Base-by-base conservation (phyloP, 768 basidiomycete genomes). In the Termitomyces sp. region DNA sequence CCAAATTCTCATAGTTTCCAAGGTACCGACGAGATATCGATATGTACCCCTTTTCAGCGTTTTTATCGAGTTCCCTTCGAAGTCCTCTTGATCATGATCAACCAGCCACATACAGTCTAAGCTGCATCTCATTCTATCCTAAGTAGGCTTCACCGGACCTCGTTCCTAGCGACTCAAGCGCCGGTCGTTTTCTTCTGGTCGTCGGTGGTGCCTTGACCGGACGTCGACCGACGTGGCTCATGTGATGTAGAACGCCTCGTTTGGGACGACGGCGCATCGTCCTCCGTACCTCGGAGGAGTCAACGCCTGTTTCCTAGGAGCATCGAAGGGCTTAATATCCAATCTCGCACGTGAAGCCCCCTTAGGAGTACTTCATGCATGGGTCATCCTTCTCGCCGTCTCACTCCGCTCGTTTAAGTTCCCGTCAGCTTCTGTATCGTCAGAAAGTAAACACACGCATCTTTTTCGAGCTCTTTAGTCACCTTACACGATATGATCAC, bases 151-250 rank as follows among this genome's bases (percentile, higher is more conserved):
- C 24, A 49, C 32, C 49, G 32, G 49, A n/a, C 18, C 22, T 50
- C 4, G 16, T 49, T 49, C 48, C 28, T 49, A 16, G 32, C 18
- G 9, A 50, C 28, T 33, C 33, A 15, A 52, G n/a, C 35, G 35
- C 51, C 51, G 51, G 51, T 36, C n/a, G 36, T 8, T 18, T 36
- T 36, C 6, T 11, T 11, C 9, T n/a, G 11, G 4, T 35, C 5
- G 35, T 52, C 51, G 51, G 51, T 36, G 33, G 35, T 36, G n/a
- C 51, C 51, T 52, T n/a, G n/a, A n/a, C n/a, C n/a, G n/a, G n/a
- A n/a, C n/a, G n/a, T n/a, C 12, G n/a, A 12, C 51, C 51, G 51
- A 52, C 33, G 32, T 32, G 48, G 15, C 49, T n/a, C 32, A 18
- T 33, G 49, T 50, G 49, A 32, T 18, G 28, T 22, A 12, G 9